These are phyloP conservation scores for Aspergillus costaricaensis DNA, from an alignment of 2,329 filamentous ascomycete species.

Conservation along the genomic window DNA sequence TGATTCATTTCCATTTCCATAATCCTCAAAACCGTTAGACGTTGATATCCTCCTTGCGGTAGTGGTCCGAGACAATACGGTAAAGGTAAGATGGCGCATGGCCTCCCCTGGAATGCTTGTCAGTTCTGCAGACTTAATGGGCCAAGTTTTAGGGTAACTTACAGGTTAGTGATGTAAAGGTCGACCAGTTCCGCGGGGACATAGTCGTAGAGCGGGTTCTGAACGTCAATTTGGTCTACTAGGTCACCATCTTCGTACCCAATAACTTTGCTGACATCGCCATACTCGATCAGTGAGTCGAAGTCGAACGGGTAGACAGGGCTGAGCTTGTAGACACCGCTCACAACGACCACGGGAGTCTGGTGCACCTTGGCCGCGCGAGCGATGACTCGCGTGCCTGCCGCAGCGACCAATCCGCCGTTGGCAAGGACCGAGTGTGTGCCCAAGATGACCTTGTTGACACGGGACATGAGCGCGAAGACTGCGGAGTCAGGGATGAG, in stretches of 20 bases:
- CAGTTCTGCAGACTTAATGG: slow-evolving; percentile 18
- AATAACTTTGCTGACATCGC: slow-evolving; percentile 74
- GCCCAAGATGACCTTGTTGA: slow-evolving; percentile 91
- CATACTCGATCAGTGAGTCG: slow-evolving; percentile 81
- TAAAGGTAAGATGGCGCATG: slow-evolving; percentile 67
- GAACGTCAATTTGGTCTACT: slow-evolving; percentile 74
- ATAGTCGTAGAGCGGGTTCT: slow-evolving; percentile 79
- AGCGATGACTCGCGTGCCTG: slow-evolving; percentile 81
- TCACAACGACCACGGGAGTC: slow-evolving; percentile 83
- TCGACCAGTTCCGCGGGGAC: slow-evolving; percentile 70
- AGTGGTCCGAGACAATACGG: slow-evolving; percentile 66
- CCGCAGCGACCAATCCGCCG: slow-evolving; percentile 79
- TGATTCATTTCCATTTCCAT: slow-evolving; percentile 1
- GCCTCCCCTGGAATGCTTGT: slow-evolving; percentile 51
- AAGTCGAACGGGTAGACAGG: slow-evolving; percentile 85
- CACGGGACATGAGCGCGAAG: slow-evolving; percentile 90
- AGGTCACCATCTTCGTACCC: slow-evolving; percentile 77
- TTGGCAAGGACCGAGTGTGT: slow-evolving; percentile 87
- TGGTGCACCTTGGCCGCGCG: slow-evolving; percentile 80
- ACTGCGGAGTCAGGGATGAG: slow-evolving; percentile 81
- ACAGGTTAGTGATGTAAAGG: slow-evolving; percentile 75
- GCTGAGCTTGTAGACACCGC: slow-evolving; percentile 90
- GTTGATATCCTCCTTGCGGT: slow-evolving; percentile 63
- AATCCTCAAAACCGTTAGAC: slow-evolving; percentile 29
- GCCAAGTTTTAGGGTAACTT: slow-evolving; percentile 41